A percentile compares a stretch with the other conserved stretches of the same genome.
Conservation (phyloP, 2,329 filamentous ascomycete genomes). For the Chrysoporthe austroafricana region DNA sequence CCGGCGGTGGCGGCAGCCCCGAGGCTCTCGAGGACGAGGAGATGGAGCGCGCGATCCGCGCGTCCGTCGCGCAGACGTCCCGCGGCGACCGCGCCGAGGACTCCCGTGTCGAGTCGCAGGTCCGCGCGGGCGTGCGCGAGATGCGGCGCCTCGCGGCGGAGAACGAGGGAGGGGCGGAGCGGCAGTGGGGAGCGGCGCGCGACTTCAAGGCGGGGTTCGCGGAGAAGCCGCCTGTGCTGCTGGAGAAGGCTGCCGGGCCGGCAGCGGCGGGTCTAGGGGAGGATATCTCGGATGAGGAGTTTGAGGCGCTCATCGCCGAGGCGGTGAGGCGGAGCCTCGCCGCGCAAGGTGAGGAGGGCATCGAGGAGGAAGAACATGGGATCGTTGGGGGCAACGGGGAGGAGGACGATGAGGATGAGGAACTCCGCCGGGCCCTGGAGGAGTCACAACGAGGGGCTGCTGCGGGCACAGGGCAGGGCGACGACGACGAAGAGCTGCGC, state of each 20-base stretch:
- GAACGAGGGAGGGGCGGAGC: conserved; percentile 27
- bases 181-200: conserved; percentile 7
- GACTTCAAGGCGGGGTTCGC: conserved; percentile 16
- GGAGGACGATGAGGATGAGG: conserved; percentile 38
- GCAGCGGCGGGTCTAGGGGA: conserved; percentile 39
- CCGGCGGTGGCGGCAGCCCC: background rate
- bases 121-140: conserved; percentile 71
- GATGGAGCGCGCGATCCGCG: conserved; percentile 72
- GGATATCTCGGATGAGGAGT: conserved; percentile 60
- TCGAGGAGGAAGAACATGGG: background rate
- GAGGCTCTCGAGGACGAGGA: conserved; percentile 49
- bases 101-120: conserved; percentile 70
- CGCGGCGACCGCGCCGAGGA: conserved; percentile 72
- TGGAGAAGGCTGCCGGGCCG: conserved; percentile 33
- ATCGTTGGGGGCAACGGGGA: conserved; percentile 29
- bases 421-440: conserved; percentile 45
- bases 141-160: conserved; percentile 39
- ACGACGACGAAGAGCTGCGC: conserved; percentile 49
- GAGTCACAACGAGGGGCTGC: conserved; percentile 40
- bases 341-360: conserved; percentile 29
- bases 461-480: conserved; percentile 31
- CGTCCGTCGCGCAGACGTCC: conserved; percentile 72
- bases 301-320: conserved; percentile 59
- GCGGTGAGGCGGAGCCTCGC: conserved; percentile 58
- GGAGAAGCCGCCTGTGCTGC: conserved; percentile 31